These are phyloP conservation scores for Pichia sp. DNA, from an alignment of 1,139 yeast species.

Conservation along the genomic window DNA sequence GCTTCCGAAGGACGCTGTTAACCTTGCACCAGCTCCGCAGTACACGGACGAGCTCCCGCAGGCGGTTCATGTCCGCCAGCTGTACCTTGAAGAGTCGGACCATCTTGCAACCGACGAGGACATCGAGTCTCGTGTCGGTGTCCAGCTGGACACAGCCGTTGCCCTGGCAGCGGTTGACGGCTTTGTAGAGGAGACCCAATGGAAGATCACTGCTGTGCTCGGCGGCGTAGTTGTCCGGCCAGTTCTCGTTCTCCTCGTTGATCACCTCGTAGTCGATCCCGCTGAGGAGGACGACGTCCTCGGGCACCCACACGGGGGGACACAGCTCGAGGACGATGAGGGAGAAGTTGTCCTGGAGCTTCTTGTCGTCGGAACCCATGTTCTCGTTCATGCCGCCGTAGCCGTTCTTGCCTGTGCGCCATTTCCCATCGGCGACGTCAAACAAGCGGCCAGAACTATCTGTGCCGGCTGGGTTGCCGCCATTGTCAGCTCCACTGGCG, in stretches of 20 bases:
- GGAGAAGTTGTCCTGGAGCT: constrained; percentile 21
- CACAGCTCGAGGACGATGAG: constrained; percentile 28
- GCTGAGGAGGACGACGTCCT: constrained; percentile 25
- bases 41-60: constrained; percentile 19
- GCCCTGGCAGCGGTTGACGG: not conserved
- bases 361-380: not conserved
- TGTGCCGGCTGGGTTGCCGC: not conserved
- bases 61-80: constrained; percentile 21
- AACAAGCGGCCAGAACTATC: not conserved
- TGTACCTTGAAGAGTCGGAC: constrained; percentile 26
- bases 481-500: not conserved
- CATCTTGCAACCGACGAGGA: constrained; percentile 27
- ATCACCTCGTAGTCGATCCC: constrained; percentile 26
- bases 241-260: constrained; percentile 19
- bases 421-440: not conserved
- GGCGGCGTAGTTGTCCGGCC: constrained; percentile 10
- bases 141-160: not conserved
- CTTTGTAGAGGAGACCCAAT: not conserved
- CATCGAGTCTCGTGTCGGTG: constrained; percentile 10
- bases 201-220: not conserved
- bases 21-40: constrained; percentile 27
- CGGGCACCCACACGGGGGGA: constrained; percentile 32
- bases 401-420: not conserved
- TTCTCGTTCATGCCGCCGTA: not conserved
- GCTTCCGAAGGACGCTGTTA: constrained; percentile 10